Evolutionary conservation across 1,284 basidiomycete species (phyloP).

Genomic region (Tylopilus orsonianus): DNA sequence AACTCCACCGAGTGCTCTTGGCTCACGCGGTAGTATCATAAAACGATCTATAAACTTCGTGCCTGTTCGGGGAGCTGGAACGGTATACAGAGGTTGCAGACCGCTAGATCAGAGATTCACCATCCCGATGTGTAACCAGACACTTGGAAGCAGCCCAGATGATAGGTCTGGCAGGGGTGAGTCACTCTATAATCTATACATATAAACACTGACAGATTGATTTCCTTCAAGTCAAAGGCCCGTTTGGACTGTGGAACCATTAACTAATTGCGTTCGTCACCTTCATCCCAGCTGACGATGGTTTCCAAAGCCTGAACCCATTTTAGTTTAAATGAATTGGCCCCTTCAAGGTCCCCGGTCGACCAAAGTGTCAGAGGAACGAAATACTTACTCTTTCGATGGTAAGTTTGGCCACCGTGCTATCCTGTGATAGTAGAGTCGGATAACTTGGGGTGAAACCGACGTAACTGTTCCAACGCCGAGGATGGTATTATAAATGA

Average conservation of each 20-base stretch:
- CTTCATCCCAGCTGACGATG: slow-evolving; percentile 1
- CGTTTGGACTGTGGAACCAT: neutral
- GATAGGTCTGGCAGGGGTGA: neutral
- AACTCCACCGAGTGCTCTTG: no score
- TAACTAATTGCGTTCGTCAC: neutral
- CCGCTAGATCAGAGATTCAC: neutral
- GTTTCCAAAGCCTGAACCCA: neutral
- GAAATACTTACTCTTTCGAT: neutral
- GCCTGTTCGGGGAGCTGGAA: no score
- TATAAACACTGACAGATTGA: neutral
- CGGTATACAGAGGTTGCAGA: neutral
- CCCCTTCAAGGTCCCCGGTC: slow-evolving; percentile 5
- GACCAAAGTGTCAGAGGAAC: slow-evolving; percentile 3
- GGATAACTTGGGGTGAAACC: neutral
- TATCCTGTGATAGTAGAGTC: slow-evolving; percentile 3
- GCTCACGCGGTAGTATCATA: no score
- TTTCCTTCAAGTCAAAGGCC: neutral
- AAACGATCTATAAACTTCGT: no score
- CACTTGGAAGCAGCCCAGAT: neutral
- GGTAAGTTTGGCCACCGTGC: neutral
- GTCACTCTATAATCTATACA: slow-evolving; percentile 1
- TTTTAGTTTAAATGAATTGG: slow-evolving; percentile 8
- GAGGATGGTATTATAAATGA: neutral
- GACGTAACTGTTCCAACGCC: neutral
- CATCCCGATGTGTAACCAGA: neutral